Evolutionary conservation across 176 grass and related monocot genomes (phyloP).

Genomic region (Poa pratensis): DNA sequence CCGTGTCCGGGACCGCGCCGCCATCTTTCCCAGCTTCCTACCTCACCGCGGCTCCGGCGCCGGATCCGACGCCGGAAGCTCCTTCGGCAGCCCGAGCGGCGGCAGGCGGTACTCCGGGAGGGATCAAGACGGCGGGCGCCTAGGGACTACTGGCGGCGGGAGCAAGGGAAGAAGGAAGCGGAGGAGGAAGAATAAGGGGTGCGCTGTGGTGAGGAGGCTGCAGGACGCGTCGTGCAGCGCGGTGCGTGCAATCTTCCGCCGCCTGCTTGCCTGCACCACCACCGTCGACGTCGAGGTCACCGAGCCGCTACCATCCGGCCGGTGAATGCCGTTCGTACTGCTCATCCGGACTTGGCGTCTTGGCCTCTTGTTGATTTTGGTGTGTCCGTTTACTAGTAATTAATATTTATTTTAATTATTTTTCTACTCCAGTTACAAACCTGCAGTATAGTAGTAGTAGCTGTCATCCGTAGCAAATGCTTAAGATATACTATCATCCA

Average conservation of each 20-base stretch:
- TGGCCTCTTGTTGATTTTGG: not conserved
- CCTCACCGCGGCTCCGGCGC: conserved; percentile 28
- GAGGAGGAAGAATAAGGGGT: conserved; percentile 41
- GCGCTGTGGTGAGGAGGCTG: conserved; percentile 50
- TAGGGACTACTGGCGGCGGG: not conserved
- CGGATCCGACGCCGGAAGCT: conserved; percentile 33
- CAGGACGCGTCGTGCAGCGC: conserved; percentile 60
- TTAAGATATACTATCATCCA: not conserved
- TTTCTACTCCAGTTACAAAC: not conserved
- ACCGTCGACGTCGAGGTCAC: conserved; percentile 69
- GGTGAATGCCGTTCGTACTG: not conserved
- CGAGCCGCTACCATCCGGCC: not conserved
- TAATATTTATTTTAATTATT: not conserved
- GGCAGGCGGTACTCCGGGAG: not conserved
- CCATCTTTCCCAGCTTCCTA: conserved; percentile 58
- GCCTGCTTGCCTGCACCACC: conserved; percentile 71
- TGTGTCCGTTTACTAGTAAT: conserved; percentile 11
- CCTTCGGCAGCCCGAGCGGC: conserved; percentile 39
- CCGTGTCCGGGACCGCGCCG: conserved; percentile 62
- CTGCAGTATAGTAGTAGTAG: not conserved
- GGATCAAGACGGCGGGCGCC: not conserved
- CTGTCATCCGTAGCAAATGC: not conserved
- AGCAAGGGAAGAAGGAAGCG: conserved; percentile 15
- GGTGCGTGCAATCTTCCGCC: conserved; percentile 57
- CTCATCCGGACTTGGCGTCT: not conserved